Conservation (phyloP, 2,329 filamentous ascomycete genomes). For the Elsinoe perseae region DNA sequence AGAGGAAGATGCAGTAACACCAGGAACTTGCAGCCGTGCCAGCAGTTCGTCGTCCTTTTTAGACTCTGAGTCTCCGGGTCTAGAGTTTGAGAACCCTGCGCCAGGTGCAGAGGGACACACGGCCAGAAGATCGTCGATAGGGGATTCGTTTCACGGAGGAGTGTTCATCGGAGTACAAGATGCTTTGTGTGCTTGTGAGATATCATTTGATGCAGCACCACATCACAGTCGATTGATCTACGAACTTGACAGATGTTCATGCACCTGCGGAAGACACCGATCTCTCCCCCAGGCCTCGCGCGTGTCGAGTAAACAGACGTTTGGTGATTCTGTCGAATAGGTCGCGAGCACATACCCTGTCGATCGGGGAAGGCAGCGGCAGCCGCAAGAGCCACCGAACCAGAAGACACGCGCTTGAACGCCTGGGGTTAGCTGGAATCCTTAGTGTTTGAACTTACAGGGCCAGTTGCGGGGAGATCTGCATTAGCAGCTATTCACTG, state of each 20-base stretch:
- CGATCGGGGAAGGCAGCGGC: not conserved
- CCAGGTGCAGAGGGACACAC: not conserved
- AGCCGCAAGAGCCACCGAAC: not conserved
- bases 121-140: conserved; percentile 9
- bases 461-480: conserved; percentile 6
- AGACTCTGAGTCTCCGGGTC: not conserved
- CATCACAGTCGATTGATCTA: not conserved
- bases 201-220: not conserved
- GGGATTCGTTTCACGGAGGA: not conserved
- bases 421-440: not conserved
- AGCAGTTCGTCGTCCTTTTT: not conserved
- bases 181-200: not conserved
- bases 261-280: not conserved
- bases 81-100: conserved; percentile 6
- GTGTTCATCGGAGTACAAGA: not conserved
- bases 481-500: conserved; percentile 5
- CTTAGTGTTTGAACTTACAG: conserved; percentile 4
- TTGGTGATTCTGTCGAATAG: no score
- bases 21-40: not conserved
- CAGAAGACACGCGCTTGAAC: conserved; percentile 6
- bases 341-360: conserved; percentile 9
- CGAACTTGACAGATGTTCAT: not conserved
- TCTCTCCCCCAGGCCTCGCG: conserved; percentile 1
- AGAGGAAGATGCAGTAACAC: not conserved
- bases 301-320: conserved; percentile 6